Percentiles rank a stretch among this genome's conserved stretches.
phyloP scores from a whole-genome alignment of 1,139 yeast species.

The Magnusiomyces magnusii region DNA sequence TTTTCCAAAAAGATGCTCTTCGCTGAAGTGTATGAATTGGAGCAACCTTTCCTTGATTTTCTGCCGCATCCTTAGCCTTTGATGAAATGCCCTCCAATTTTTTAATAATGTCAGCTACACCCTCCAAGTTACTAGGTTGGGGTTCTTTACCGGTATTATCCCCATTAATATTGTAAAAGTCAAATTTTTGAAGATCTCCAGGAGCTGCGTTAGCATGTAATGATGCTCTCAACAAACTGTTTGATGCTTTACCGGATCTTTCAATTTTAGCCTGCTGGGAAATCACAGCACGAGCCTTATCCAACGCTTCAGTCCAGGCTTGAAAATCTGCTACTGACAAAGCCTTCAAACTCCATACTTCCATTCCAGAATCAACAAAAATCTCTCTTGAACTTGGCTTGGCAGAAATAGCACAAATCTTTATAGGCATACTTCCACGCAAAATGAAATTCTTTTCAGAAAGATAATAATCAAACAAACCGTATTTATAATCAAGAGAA shows the following conservation, averaged over 20 bases:
- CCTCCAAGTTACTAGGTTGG: not conserved
- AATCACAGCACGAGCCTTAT: constrained; percentile 23
- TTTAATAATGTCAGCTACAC: constrained; percentile 4
- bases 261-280: not conserved
- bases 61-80: too few species aligned
- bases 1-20: constrained; percentile 23
- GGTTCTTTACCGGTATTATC: not conserved
- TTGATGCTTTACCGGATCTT: not conserved
- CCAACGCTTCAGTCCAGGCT: constrained; percentile 76
- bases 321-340: constrained; percentile 56
- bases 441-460: constrained; percentile 61
- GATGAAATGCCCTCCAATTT: constrained; percentile 11
- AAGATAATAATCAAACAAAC: constrained; percentile 73
- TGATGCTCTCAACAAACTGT: not conserved
- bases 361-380: constrained; percentile 91
- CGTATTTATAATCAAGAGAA: constrained; percentile 71
- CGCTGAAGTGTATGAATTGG: constrained; percentile 12
- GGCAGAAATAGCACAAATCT: constrained; percentile 73
- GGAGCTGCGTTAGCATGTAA: not conserved
- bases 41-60: not conserved
- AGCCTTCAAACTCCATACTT: constrained; percentile 84
- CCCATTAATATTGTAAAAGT: not conserved
- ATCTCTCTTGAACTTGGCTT: constrained; percentile 60
- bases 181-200: not conserved
- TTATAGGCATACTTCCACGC: constrained; percentile 89